A percentile compares a stretch with the other conserved stretches of the same genome.
Evolutionary conservation across 257 asterid species (phyloP).

Genomic region (Solanum boliviense): DNA sequence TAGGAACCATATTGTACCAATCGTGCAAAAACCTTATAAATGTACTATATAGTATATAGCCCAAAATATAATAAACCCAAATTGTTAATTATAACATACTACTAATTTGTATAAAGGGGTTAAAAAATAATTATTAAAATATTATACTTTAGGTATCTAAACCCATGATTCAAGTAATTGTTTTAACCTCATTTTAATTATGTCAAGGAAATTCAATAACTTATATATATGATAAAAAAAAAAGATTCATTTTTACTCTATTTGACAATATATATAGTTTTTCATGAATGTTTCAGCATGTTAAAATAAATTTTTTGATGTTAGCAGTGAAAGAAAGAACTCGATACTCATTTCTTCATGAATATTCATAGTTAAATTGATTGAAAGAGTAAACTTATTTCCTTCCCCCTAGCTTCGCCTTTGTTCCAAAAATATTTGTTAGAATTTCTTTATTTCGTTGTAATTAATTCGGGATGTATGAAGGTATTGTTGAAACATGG

Average conservation of each 20-base stretch:
- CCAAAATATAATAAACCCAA: not conserved
- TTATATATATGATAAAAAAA: not conserved
- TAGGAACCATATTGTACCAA: not conserved
- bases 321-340: not conserved
- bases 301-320: not conserved
- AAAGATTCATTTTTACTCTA: not conserved
- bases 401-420: not conserved
- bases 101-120: not conserved
- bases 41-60: not conserved
- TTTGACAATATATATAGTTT: not conserved
- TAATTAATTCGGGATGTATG: not conserved
- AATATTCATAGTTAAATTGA: not conserved
- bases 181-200: not conserved
- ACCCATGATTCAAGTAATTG: not conserved
- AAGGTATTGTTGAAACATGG: rapidly evolving
- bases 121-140: not conserved
- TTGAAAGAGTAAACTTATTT: not conserved
- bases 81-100: not conserved
- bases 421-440: not conserved
- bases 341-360: not conserved
- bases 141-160: not conserved
- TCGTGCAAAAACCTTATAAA: not conserved
- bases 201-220: not conserved
- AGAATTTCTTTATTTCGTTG: not conserved
- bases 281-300: rapidly evolving